These are phyloP conservation scores for Pyrenophora tritici-repentis DNA, from an alignment of 2,329 filamentous ascomycete genomes.

Conservation along the genomic window DNA sequence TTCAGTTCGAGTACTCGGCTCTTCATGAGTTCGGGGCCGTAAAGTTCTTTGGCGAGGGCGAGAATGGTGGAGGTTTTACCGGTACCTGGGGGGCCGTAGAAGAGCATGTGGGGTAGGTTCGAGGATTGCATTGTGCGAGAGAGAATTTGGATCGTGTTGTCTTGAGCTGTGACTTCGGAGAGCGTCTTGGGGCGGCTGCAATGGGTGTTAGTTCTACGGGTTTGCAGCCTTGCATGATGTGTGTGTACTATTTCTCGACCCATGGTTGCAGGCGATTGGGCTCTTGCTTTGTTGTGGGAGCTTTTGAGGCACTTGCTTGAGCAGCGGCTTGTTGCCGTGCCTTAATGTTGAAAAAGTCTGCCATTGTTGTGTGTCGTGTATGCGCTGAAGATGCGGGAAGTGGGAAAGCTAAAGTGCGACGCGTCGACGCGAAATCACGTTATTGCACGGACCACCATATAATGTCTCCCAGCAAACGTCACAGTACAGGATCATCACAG, in stretches of 20 bases:
- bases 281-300: slow-evolving; percentile 65
- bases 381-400: slow-evolving; percentile 13
- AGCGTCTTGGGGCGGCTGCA: slow-evolving; percentile 87
- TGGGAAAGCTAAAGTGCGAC: slow-evolving; percentile 35
- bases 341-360: slow-evolving; percentile 94
- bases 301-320: slow-evolving; percentile 72
- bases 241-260: slow-evolving; percentile 94
- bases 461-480: slow-evolving; percentile 13
- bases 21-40: slow-evolving; percentile 91
- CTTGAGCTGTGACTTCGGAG: slow-evolving; percentile 93
- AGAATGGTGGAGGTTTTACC: slow-evolving; percentile 98
- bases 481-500: slow-evolving; percentile 19
- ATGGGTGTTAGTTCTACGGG: slow-evolving; percentile 15
- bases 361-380: slow-evolving; percentile 60
- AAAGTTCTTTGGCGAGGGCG: slow-evolving; percentile 94
- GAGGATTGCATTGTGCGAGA: slow-evolving; percentile 91
- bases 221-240: background rate
- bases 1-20: slow-evolving; percentile 98
- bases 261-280: slow-evolving; percentile 78
- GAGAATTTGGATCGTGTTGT: slow-evolving; percentile 92
- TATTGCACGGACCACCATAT: slow-evolving; percentile 27
- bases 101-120: slow-evolving; percentile 99
- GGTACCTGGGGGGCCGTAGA: slow-evolving; percentile 96
- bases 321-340: slow-evolving; percentile 76
- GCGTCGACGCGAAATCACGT: slow-evolving; percentile 42